A percentile compares a stretch with the other conserved stretches of the same genome.
Evolutionary conservation across 305 asterid genomes (phyloP).

Genomic region (Solanum aculeatissimum): DNA sequence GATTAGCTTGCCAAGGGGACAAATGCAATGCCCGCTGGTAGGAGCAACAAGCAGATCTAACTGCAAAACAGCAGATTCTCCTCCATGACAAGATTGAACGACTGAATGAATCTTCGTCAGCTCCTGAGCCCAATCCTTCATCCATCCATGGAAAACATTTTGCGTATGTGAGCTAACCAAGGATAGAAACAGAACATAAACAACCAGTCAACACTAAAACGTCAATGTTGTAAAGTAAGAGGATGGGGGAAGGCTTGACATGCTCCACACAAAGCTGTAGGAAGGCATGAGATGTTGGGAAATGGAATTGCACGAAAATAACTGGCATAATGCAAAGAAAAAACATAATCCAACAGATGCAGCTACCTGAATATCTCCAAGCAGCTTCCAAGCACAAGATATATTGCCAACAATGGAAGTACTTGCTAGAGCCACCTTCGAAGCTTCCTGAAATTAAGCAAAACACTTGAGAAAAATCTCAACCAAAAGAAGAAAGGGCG

Average conservation of each 20-base stretch:
- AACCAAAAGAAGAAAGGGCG: not conserved
- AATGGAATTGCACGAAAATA: not conserved
- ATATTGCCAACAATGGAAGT: slow-evolving; percentile 55
- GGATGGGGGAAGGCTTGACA: not conserved
- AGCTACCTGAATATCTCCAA: slow-evolving; percentile 90
- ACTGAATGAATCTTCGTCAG: slow-evolving; percentile 50
- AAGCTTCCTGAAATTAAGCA: slow-evolving; percentile 57
- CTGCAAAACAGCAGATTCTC: slow-evolving; percentile 55
- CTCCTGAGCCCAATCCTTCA: slow-evolving; percentile 22
- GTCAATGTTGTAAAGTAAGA: not conserved
- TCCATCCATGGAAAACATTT: slow-evolving; percentile 89
- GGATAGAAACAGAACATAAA: slow-evolving; percentile 14
- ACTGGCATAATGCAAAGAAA: not conserved
- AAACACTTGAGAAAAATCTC: not conserved
- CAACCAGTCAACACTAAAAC: slow-evolving; percentile 7
- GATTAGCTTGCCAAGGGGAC: slow-evolving; percentile 89
- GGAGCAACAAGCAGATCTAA: slow-evolving; percentile 57
- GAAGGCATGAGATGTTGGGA: not conserved
- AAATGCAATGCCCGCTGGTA: slow-evolving; percentile 91
- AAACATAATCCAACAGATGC: not conserved
- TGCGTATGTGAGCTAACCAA: slow-evolving; percentile 69
- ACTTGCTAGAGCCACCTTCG: slow-evolving; percentile 46
- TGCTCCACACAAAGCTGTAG: not conserved
- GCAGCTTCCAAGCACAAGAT: slow-evolving; percentile 89
- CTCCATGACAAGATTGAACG: slow-evolving; percentile 67